A percentile compares a stretch with the other conserved stretches of the same genome.
phyloP scores from a whole-genome alignment of 805 yeast species.

The Wickerhamiella sergipiensis region DNA sequence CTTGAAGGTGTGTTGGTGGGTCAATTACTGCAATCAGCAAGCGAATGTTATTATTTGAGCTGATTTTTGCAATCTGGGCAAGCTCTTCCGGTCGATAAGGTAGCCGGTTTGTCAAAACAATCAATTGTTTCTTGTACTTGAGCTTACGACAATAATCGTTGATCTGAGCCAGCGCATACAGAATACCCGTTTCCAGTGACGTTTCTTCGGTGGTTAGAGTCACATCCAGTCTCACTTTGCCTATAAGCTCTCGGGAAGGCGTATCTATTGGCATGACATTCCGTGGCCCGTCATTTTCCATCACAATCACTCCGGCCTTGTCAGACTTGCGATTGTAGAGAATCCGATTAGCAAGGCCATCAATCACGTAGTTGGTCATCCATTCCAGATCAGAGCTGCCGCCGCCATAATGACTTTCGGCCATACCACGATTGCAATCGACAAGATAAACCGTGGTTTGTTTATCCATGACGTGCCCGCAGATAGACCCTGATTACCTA shows the following conservation, averaged over 20 bases:
- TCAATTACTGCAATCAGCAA: not conserved
- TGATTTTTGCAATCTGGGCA: slow-evolving; percentile 16
- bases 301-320: slow-evolving; percentile 3
- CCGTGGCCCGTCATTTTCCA: slow-evolving; percentile 1
- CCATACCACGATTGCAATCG: not conserved
- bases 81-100: slow-evolving; percentile 5
- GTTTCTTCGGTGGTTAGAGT: not conserved
- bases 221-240: not conserved
- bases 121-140: slow-evolving; percentile 28
- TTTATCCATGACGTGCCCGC: slow-evolving; percentile 5
- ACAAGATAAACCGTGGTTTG: not conserved
- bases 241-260: not conserved
- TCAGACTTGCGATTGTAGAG: slow-evolving; percentile 9
- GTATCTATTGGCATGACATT: not conserved
- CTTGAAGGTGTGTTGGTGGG: not conserved
- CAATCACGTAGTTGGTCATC: not conserved
- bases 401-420: not conserved
- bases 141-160: slow-evolving; percentile 13
- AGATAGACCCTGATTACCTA: too few relatives aligned
- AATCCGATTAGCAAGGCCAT: slow-evolving; percentile 4
- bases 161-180: slow-evolving; percentile 25
- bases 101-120: slow-evolving; percentile 24
- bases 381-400: not conserved
- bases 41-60: not conserved
- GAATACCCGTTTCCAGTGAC: not conserved